Percentiles rank a stretch among this genome's conserved stretches.
These are phyloP conservation scores for Aegilops sharonensis DNA, from an alignment of 176 grass and related monocot genomes.

Conservation along the genomic window DNA sequence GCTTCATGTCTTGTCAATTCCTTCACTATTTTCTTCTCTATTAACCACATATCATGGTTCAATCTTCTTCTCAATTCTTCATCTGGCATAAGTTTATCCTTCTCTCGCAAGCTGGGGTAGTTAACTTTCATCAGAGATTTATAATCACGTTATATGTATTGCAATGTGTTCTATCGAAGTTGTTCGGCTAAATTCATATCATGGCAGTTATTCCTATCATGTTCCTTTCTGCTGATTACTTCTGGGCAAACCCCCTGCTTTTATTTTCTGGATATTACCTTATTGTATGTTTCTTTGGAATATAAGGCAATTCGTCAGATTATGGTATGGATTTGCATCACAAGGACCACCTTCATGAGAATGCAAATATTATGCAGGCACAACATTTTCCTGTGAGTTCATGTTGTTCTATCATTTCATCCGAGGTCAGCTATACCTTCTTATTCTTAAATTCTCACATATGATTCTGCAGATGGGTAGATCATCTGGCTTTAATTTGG, in stretches of 20 bases:
- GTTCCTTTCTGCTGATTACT: slow-evolving; percentile 28
- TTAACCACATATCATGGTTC: neutral
- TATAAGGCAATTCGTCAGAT: slow-evolving; percentile 69
- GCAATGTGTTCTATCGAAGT: neutral
- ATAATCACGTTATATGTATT: slow-evolving; percentile 6
- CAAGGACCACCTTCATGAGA: slow-evolving; percentile 95
- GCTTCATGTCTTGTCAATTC: neutral
- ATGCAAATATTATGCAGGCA: slow-evolving; percentile 71
- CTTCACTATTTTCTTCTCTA: slow-evolving; percentile 1
- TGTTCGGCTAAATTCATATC: neutral
- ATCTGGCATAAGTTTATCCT: neutral
- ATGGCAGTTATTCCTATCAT: neutral
- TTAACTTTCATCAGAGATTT: neutral
- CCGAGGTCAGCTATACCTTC: neutral
- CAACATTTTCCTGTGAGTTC: slow-evolving; percentile 76
- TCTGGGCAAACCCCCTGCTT: neutral
- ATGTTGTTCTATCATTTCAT: slow-evolving; percentile 21
- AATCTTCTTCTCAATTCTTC: slow-evolving; percentile 10
- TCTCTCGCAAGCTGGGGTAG: neutral
- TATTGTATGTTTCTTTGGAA: slow-evolving; percentile 40
- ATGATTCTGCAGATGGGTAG: slow-evolving; percentile 63
- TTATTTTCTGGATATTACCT: neutral
- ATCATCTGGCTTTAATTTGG: slow-evolving; percentile 87
- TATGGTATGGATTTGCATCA: slow-evolving; percentile 84
- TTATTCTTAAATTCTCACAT: slow-evolving; percentile 12